Base-by-base conservation (phyloP, 2,329 filamentous ascomycete species). In the Nakataea oryzae region DNA sequence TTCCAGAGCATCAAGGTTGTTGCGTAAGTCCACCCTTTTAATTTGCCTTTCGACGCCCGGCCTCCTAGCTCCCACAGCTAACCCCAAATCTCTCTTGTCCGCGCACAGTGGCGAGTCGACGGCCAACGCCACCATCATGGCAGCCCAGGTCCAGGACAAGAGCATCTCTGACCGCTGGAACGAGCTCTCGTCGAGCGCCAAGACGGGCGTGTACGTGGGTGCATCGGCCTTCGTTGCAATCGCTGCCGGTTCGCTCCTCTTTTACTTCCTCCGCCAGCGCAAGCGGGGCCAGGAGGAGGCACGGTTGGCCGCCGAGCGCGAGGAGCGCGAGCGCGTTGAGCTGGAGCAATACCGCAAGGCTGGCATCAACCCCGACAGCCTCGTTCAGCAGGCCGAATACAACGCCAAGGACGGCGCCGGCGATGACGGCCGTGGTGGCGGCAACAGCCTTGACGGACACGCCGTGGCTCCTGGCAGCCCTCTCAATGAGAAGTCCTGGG, bases 231-330 rank as follows among this genome's bases (percentile, higher is more conserved):
- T 78, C 0, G 81, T 71, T 9, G 79, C 73, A n/a, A 76, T 73
- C 41, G 76, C 78, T 0, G 81, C 70, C 8, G 78, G 74, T 28
- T 64, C 79, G 7, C 67, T 81, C 0, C 69, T 79, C 26, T 80
- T 82, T 69, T 83, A 81, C 74, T 85, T 80, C 72, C 73, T 84
- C 68, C 76, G 77, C 55, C 82, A 86, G 70, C 79, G 84, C 50
- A 77, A 79, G 55, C 73, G 73, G 0, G 85, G 85, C 14, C 75
- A 76, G 26, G 69, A 68, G 27, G 84, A 87, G 69, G 81, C 82
- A 50, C 74, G 74, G 50, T 62, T 75, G 11, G 80, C 78, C 21
- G 75, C 75, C 41, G 73, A 77, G 62, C 74, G 74, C 61, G 73
- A 75, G 32, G 74, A 79, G 59, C 70, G 76, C 11, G 81, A 85